Conservation (phyloP, 768 basidiomycete genomes). For the Hygrocybe coccinea region DNA sequence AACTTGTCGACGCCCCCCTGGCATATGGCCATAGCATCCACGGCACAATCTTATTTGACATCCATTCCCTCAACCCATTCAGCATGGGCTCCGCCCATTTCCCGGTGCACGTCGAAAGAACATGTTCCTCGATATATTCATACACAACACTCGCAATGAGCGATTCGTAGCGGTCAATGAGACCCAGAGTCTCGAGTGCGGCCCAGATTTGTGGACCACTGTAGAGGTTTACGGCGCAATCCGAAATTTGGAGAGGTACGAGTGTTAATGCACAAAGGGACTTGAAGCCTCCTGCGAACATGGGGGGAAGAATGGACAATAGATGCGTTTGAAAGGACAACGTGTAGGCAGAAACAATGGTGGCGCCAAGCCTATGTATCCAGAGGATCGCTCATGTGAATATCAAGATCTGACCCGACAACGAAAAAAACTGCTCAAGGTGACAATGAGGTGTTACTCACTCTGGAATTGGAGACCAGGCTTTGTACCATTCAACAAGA, state of each 20-base stretch:
- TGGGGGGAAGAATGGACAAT: conserved; percentile 64
- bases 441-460: conserved; percentile 29
- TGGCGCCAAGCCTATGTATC: conserved; percentile 52
- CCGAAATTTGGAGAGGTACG: conserved; percentile 23
- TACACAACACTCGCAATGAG: conserved; percentile 82
- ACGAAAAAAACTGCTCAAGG: conserved; percentile 1
- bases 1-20: conserved; percentile 54
- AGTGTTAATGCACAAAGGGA: conserved; percentile 59
- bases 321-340: conserved; percentile 70
- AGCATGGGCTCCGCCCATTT: conserved; percentile 69
- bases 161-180: conserved; percentile 79
- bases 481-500: conserved; percentile 65
- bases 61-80: conserved; percentile 63
- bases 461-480: conserved; percentile 70
- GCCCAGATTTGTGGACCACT: conserved; percentile 42
- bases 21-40: conserved; percentile 86
- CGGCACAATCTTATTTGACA: conserved; percentile 70
- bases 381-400: neutral
- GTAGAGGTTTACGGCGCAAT: conserved; percentile 15
- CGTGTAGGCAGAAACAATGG: conserved; percentile 56
- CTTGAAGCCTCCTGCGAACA: conserved; percentile 66
- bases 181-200: conserved; percentile 63
- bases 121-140: conserved; percentile 75
- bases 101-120: conserved; percentile 58
- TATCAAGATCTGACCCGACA: no score